phyloP scores from a whole-genome alignment of 148 eudicot genomes.

The Heliamphora exappendiculata region DNA sequence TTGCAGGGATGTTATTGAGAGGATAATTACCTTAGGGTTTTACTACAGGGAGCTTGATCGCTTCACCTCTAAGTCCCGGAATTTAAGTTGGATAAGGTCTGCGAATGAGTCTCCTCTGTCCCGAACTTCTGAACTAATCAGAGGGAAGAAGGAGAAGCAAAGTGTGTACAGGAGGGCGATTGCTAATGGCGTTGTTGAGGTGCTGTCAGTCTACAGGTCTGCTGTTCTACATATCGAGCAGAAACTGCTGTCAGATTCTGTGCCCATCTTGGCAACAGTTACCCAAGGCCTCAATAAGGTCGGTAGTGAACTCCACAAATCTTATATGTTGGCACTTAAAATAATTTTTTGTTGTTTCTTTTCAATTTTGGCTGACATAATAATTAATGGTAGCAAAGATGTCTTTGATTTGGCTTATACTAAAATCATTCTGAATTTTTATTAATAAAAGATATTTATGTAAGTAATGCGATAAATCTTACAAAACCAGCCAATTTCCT shows the following conservation, averaged over 20 bases:
- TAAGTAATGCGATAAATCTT: background rate
- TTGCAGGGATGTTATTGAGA: slow-evolving; percentile 86
- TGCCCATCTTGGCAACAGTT: slow-evolving; percentile 78
- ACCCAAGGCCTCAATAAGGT: slow-evolving; percentile 97
- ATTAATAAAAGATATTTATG: background rate
- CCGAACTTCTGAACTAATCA: slow-evolving; percentile 37
- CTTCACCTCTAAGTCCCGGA: slow-evolving; percentile 69
- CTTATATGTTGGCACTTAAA: background rate
- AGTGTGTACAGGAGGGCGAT: slow-evolving; percentile 85
- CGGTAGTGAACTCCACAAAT: background rate
- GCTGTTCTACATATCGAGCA: slow-evolving; percentile 93
- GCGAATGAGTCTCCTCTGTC: slow-evolving; percentile 38
- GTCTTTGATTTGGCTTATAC: background rate
- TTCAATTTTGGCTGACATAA: background rate
- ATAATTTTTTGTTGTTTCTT: background rate
- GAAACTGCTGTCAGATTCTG: slow-evolving; percentile 74
- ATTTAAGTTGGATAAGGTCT: slow-evolving; percentile 90
- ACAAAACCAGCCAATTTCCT: background rate
- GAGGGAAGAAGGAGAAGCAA: slow-evolving; percentile 45
- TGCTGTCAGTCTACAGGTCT: slow-evolving; percentile 81
- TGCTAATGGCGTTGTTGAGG: slow-evolving; percentile 95
- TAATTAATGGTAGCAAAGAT: background rate
- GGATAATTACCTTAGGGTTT: slow-evolving; percentile 76
- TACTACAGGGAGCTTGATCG: slow-evolving; percentile 92
- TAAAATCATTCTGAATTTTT: background rate